Evolutionary conservation across 768 basidiomycete species (phyloP), one percentile per base, ranked within the genome.

Genomic region (Goffeauzyma gilvescens): DNA sequence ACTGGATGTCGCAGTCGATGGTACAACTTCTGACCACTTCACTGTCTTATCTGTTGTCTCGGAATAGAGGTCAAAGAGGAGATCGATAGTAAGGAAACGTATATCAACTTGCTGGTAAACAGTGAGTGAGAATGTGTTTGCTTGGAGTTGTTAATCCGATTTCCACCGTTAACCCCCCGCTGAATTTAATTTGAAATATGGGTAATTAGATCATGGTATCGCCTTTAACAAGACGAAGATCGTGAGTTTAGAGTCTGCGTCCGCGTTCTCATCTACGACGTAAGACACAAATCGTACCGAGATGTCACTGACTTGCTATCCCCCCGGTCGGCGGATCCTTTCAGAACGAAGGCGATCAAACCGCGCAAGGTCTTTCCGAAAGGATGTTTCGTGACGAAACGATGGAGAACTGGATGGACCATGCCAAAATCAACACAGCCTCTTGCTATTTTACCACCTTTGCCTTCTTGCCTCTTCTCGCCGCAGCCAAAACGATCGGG

Each of bases 381-480:
- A 46, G 55, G 43, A 60, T 62, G 58, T 57, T 54, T 38, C 50
- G 53, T 14, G 51, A 50, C 12, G 59, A 62, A 33, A 41, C 39
- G 24, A 54, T 62, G 48, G 60, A 59, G 21, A 45, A 42, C 6
- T 62, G 60, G 59, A n/a, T 39, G 10, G 48, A 55, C n/a, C 49
- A 45, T 13, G 54, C 54, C 50, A 27, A 39, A n/a, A 62, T 58
- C 55, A 62, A 62, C 48, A 48, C 46, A 31, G 57, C 60, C 4
- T 58, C 60, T 1, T 69, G 72, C 25, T 83, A 80, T 61, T 82
- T 79, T 65, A 74, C 74, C 23, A 77, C 81, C 3, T 71, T 83
- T 26, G 81, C 80, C 7, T 84, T 86, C 65, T 71, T 86, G 50
- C 82, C 81, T 48, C 67, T 85, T 12, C 66, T 85, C 17, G 72